phyloP scores from a whole-genome alignment of 2,329 filamentous ascomycete genomes.

The Talaromyces sp. region DNA sequence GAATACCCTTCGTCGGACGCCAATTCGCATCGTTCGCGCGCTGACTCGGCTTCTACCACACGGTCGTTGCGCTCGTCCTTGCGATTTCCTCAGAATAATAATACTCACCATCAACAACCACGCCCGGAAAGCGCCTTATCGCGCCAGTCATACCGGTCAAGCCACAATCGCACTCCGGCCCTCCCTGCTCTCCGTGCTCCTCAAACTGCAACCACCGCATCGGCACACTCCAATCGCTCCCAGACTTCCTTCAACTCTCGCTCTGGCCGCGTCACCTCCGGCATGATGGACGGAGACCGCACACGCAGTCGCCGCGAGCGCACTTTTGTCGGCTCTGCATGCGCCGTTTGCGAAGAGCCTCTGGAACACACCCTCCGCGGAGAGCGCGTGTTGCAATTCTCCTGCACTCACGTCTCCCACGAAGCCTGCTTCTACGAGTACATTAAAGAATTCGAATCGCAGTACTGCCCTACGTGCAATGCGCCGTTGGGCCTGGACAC shows the following conservation, averaged over 20 bases:
- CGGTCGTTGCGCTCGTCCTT: slow-evolving; percentile 8
- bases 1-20: not conserved
- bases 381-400: slow-evolving; percentile 91
- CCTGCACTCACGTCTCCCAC: slow-evolving; percentile 93
- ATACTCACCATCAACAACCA: not conserved
- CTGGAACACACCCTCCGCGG: slow-evolving; percentile 91
- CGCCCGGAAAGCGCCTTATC: slow-evolving; percentile 6
- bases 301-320: slow-evolving; percentile 77
- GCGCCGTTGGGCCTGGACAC: slow-evolving; percentile 87
- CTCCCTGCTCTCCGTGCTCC: slow-evolving; percentile 16
- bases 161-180: slow-evolving; percentile 3
- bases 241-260: slow-evolving; percentile 32
- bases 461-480: slow-evolving; percentile 91
- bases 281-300: slow-evolving; percentile 68
- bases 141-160: slow-evolving; percentile 8
- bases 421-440: slow-evolving; percentile 99
- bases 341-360: slow-evolving; percentile 93
- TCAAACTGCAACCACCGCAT: slow-evolving; percentile 13
- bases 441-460: slow-evolving; percentile 87
- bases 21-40: slow-evolving; percentile 4
- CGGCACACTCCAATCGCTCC: slow-evolving; percentile 24
- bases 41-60: slow-evolving; percentile 8
- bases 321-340: slow-evolving; percentile 92
- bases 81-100: slow-evolving; percentile 1
- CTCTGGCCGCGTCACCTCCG: slow-evolving; percentile 48